phyloP scores from a whole-genome alignment of 371 early-diverging fungal species.

The Capillidium heterosporum region DNA sequence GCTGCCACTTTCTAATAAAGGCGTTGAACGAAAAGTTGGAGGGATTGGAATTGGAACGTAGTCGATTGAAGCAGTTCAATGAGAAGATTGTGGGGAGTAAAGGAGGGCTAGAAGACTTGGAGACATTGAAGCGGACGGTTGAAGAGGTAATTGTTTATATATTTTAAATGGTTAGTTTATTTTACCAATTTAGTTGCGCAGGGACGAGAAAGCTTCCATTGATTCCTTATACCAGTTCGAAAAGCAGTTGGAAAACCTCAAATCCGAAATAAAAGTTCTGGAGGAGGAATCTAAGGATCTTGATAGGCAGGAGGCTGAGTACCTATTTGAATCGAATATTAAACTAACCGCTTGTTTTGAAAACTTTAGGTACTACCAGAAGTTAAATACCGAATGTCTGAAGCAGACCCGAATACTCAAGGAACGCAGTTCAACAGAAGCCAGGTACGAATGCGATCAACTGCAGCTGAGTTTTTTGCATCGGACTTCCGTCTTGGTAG shows the following conservation, averaged over 20 bases:
- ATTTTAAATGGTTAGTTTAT: not conserved
- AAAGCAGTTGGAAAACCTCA: constrained; percentile 30
- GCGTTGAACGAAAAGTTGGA: constrained; percentile 46
- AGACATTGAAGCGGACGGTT: constrained; percentile 21
- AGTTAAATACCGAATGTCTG: constrained; percentile 47
- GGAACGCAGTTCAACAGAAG: constrained; percentile 60
- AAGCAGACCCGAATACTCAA: constrained; percentile 40
- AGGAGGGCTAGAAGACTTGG: constrained; percentile 24
- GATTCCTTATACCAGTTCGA: constrained; percentile 33
- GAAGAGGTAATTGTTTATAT: constrained; percentile 15
- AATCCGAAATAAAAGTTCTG: constrained; percentile 31
- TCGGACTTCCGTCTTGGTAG: constrained; percentile 84
- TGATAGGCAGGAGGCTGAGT: constrained; percentile 38
- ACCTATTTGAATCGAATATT: constrained; percentile 2
- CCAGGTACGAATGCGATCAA: constrained; percentile 56
- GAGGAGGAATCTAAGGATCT: constrained; percentile 38
- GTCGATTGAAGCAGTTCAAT: too few species aligned
- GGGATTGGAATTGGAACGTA: too few species aligned
- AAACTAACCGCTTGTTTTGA: too few species aligned
- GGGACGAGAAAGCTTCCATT: constrained; percentile 28
- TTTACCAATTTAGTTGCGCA: constrained; percentile 14
- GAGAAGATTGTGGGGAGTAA: constrained; percentile 24
- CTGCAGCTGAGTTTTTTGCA: constrained; percentile 62
- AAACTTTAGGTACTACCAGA: too few species aligned
- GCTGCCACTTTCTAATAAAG: constrained; percentile 57